These are phyloP conservation scores for Plasmodium vinckei DNA, from an alignment of 169 alveolate genomes.

Conservation along the genomic window DNA sequence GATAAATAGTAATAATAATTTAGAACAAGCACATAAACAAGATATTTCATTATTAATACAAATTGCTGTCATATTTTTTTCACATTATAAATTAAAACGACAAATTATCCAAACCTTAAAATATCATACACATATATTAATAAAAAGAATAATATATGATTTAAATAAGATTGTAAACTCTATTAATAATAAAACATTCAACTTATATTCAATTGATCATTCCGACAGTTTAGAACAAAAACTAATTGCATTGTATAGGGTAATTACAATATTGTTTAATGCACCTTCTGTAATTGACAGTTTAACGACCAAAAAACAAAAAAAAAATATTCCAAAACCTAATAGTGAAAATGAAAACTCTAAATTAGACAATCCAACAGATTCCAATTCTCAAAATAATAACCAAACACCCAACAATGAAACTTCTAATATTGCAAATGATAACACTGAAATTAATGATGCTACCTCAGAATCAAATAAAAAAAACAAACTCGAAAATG, in stretches of 20 bases:
- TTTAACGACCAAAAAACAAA: constrained; percentile 30
- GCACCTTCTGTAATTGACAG: constrained; percentile 58
- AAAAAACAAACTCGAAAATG: constrained; percentile 1
- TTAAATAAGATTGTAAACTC: constrained; percentile 51
- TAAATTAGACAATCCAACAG: not conserved
- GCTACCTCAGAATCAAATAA: not conserved
- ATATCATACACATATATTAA: constrained; percentile 61
- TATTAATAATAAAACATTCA: constrained; percentile 31
- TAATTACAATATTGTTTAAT: constrained; percentile 52
- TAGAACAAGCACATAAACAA: constrained; percentile 75
- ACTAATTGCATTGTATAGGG: constrained; percentile 63
- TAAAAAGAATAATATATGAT: constrained; percentile 52
- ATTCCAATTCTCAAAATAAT: not conserved
- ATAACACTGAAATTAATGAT: not conserved
- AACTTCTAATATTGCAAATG: not conserved
- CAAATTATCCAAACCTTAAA: constrained; percentile 34
- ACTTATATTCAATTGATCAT: constrained; percentile 55
- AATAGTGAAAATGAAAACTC: not conserved
- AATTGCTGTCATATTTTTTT: constrained; percentile 54
- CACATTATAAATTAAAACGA: constrained; percentile 64
- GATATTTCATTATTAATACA: constrained; percentile 60
- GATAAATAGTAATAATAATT: constrained; percentile 60
- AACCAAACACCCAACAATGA: not conserved
- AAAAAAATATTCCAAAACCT: not conserved
- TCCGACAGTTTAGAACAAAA: constrained; percentile 73